Conservation (phyloP, 331 rosid genomes). For the Malus hybrid region DNA sequence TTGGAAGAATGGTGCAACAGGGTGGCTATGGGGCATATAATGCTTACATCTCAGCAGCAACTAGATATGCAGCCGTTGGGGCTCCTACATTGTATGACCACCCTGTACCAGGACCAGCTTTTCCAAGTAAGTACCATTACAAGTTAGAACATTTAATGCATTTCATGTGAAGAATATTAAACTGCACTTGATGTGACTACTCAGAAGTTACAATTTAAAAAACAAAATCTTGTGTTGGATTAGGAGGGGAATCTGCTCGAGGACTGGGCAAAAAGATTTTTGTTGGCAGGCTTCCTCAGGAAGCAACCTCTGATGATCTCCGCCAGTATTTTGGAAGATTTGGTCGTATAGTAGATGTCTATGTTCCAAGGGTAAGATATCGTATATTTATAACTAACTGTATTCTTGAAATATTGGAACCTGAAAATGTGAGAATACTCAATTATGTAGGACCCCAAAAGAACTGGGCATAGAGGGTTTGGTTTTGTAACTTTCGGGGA, state of each 20-base stretch:
- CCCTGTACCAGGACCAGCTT: slow-evolving; percentile 53
- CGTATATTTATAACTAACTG: not conserved
- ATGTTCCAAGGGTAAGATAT: slow-evolving; percentile 81
- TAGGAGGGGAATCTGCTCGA: slow-evolving; percentile 75
- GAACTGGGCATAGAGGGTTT: slow-evolving; percentile 95
- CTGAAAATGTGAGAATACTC: not conserved
- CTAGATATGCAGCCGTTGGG: slow-evolving; percentile 95
- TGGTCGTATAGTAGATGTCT: slow-evolving; percentile 86
- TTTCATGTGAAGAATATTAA: not conserved
- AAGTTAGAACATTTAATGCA: not conserved
- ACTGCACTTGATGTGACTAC: not conserved
- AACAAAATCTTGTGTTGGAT: slow-evolving; percentile 1
- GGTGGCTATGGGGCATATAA: slow-evolving; percentile 94
- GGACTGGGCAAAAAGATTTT: slow-evolving; percentile 78
- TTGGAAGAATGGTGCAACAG: slow-evolving; percentile 56
- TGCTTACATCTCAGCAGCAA: slow-evolving; percentile 90
- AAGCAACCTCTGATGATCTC: slow-evolving; percentile 83
- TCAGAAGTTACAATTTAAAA: not conserved
- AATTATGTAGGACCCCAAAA: slow-evolving; percentile 68
- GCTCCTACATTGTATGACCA: slow-evolving; percentile 94
- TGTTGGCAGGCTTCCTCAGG: slow-evolving; percentile 90
- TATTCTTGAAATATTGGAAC: slow-evolving; percentile 2
- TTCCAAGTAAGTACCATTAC: slow-evolving; percentile 66
- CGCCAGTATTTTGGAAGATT: slow-evolving; percentile 92
- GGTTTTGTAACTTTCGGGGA: slow-evolving; percentile 97